Base-by-base conservation (phyloP, 768 basidiomycete species). In the Coprinopsis sp. region DNA sequence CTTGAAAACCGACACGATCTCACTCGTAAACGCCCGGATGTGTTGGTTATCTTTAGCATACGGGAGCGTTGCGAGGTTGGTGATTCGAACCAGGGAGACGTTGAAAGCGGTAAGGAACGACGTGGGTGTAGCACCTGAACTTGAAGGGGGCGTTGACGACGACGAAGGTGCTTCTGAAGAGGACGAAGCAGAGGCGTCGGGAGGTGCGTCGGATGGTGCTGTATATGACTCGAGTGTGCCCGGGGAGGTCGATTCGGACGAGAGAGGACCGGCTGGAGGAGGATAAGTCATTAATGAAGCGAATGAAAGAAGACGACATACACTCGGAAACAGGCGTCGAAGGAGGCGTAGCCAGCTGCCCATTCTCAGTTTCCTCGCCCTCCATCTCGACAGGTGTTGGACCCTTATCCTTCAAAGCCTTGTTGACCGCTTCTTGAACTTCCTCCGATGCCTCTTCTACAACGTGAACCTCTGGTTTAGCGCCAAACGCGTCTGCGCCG, bases 1-100 rank as follows among this genome's bases (percentile, higher is more conserved):
- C 72, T 98, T 98, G 80, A 98, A 97, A 30, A 94, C 91, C 36
- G 88, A 86, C 54, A 98, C 87, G 50, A 98, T 91, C 67, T 98
- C 95, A 33, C 86, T 85, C 81, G 92, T 94, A 67, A 96, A 89
- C 3, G 95, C 95, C 22, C 92, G 87, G 55, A 95, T 85, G 64
- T 94, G 87, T 63, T 96, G 93, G 66, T 93, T 85, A 63, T 93
- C 90, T 62, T 94, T 91, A 70, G 85, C 82, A 72, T 86, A 94
- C 0, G 91, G 81, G 51, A 84, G 79, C 4, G 90, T 86, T 22
- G 66, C 60, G 38, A 96, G 77, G 60, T 97, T 97, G 22, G 83
- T 81, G 25, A 96, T 84, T 52, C 87, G 84, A 47, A 91, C 93
- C 51, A 98, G 78, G 3, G 95, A 97, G 49, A 98, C 77, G 37